phyloP scores from a whole-genome alignment of 352 stramenopile species.

The Phytophthora crassamura region DNA sequence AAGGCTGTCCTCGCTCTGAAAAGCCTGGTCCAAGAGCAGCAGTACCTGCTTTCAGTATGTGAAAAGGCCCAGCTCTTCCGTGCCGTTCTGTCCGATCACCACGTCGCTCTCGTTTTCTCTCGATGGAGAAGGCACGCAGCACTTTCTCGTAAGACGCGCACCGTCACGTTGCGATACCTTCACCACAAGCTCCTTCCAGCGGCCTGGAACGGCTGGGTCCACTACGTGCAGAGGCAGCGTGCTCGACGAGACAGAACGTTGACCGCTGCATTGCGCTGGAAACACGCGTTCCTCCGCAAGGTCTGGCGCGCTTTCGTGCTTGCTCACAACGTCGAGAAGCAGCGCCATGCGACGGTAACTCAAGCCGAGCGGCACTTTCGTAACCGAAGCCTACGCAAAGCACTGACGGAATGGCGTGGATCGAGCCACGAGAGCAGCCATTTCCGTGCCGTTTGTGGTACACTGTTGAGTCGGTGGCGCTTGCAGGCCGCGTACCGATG shows the following conservation, averaged over 20 bases:
- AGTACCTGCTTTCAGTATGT: not conserved
- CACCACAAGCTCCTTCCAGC: slow-evolving; percentile 38
- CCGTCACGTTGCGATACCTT: slow-evolving; percentile 31
- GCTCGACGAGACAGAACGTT: slow-evolving; percentile 1
- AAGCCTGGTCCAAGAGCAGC: slow-evolving; percentile 9
- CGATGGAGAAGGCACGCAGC: slow-evolving; percentile 31
- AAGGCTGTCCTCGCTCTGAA: slow-evolving; percentile 31
- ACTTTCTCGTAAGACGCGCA: slow-evolving; percentile 29
- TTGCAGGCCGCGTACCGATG: slow-evolving; percentile 48
- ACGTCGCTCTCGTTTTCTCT: slow-evolving; percentile 23
- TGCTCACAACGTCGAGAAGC: slow-evolving; percentile 10
- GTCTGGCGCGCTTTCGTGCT: slow-evolving; percentile 35
- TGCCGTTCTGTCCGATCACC: slow-evolving; percentile 14
- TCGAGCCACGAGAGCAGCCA: slow-evolving; percentile 14
- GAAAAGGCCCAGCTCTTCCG: slow-evolving; percentile 37
- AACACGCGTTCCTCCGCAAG: slow-evolving; percentile 27
- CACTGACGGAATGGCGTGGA: slow-evolving; percentile 26
- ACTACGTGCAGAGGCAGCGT: slow-evolving; percentile 5
- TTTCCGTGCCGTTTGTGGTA: slow-evolving; percentile 29
- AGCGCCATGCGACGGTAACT: not conserved
- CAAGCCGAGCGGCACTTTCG: slow-evolving; percentile 24
- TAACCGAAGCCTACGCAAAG: not conserved
- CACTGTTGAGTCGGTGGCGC: slow-evolving; percentile 44
- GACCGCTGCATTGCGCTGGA: slow-evolving; percentile 21
- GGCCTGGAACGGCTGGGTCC: slow-evolving; percentile 36